These are phyloP conservation scores for Excoecaria cochinchinensis DNA, from an alignment of 345 rosid species.

Conservation along the genomic window DNA sequence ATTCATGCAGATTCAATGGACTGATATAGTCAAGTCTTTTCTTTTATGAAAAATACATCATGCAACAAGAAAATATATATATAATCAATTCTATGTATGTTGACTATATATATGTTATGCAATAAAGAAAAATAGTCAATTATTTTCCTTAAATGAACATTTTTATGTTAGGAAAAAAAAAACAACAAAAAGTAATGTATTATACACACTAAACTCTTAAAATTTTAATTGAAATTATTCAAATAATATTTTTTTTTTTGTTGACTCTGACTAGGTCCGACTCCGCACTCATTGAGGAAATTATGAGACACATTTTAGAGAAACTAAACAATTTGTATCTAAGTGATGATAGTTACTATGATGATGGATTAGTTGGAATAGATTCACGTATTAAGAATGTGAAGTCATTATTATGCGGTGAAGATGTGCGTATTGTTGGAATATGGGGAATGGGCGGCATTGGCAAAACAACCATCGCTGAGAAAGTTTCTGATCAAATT, in stretches of 20 bases:
- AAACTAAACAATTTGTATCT: not conserved
- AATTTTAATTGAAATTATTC: no score
- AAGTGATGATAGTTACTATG: not conserved
- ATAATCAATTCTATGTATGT: no score
- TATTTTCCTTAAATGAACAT: no score
- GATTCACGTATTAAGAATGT: not conserved
- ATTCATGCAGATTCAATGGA: no score
- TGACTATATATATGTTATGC: no score
- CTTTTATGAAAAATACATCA: no score
- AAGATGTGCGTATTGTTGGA: conserved; percentile 1
- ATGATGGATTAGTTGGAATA: conserved; percentile 4
- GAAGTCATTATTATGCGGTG: not conserved
- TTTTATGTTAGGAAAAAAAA: no score
- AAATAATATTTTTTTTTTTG: not conserved
- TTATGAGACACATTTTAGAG: not conserved
- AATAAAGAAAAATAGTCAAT: no score
- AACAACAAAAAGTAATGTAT: no score
- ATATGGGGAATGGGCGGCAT: conserved; percentile 4
- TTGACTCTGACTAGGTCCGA: not conserved
- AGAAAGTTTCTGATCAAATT: not conserved
- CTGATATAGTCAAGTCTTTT: no score
- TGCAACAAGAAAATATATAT: no score
- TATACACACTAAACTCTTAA: no score
- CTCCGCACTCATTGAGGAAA: not conserved
- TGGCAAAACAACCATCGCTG: not conserved